Percentiles rank a stretch among this genome's conserved stretches.
phyloP scores from a whole-genome alignment of 345 rosid genomes.

The Gynandropsis gynandra region DNA sequence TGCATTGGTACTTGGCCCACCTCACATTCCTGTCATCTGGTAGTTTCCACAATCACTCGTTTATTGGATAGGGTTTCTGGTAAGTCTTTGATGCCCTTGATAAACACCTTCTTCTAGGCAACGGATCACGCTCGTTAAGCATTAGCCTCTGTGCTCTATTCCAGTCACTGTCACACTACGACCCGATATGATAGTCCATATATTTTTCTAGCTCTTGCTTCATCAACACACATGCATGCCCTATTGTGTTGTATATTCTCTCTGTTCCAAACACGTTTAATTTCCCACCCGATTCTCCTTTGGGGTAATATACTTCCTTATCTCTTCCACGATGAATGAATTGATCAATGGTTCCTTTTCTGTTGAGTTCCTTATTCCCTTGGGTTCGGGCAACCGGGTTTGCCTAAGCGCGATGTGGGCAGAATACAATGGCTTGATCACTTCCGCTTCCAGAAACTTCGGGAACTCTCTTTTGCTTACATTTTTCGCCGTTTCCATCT shows the following conservation, averaged over 20 bases:
- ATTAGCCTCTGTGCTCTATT: constrained; percentile 67
- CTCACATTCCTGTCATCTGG: constrained; percentile 81
- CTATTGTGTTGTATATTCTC: constrained; percentile 59
- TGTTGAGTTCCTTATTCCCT: constrained; percentile 37
- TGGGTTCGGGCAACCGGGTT: constrained; percentile 48
- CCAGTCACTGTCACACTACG: constrained; percentile 84
- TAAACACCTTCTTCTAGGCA: constrained; percentile 75
- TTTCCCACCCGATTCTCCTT: constrained; percentile 54
- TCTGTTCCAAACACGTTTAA: constrained; percentile 64
- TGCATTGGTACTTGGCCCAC: constrained; percentile 71
- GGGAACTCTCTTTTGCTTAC: constrained; percentile 43
- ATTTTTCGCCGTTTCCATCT: constrained; percentile 52
- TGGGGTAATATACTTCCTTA: constrained; percentile 62
- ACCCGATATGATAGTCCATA: constrained; percentile 86
- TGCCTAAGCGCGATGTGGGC: constrained; percentile 68
- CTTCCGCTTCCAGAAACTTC: constrained; percentile 61
- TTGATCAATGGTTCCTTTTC: constrained; percentile 71
- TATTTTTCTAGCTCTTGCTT: constrained; percentile 67
- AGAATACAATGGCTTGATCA: constrained; percentile 53
- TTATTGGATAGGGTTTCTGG: constrained; percentile 68
- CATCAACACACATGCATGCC: constrained; percentile 68
- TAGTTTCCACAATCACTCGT: constrained; percentile 73
- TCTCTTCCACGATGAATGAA: constrained; percentile 57
- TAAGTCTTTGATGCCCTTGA: constrained; percentile 78
- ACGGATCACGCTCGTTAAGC: constrained; percentile 67